phyloP scores from a whole-genome alignment of 2,329 filamentous ascomycete species.

The Cercospora sojina region DNA sequence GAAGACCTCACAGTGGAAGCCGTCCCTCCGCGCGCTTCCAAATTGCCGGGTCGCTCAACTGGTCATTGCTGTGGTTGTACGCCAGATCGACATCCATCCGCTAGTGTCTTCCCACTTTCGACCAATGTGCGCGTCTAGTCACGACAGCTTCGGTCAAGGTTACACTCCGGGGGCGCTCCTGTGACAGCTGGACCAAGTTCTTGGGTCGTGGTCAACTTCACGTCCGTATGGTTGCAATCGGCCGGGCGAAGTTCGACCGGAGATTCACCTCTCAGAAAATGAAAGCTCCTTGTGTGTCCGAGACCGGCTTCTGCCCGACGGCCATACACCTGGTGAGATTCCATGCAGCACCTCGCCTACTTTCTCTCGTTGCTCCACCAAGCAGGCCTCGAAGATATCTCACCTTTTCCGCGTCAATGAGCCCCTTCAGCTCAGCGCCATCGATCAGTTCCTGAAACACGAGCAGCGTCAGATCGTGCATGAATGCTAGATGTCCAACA shows the following conservation, averaged over 20 bases:
- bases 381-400: conserved; percentile 20
- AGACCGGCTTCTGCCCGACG: conserved; percentile 20
- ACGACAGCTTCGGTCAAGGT: conserved; percentile 3
- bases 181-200: not conserved
- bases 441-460: conserved; percentile 29
- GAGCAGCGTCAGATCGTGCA: conserved; percentile 26
- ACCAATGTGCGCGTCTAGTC: conserved; percentile 1
- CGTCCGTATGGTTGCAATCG: not conserved
- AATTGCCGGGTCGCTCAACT: not conserved
- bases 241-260: not conserved
- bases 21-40: not conserved
- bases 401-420: conserved; percentile 21
- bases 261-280: not conserved
- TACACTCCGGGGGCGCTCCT: conserved; percentile 1
- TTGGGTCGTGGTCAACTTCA: not conserved
- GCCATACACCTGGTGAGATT: conserved; percentile 29
- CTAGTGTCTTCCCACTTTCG: not conserved
- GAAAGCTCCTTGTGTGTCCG: conserved; percentile 18
- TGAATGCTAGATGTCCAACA: conserved; percentile 22
- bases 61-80: conserved; percentile 15
- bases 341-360: conserved; percentile 25
- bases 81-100: conserved; percentile 8
- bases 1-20: not conserved
- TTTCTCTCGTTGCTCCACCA: conserved; percentile 25
- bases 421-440: conserved; percentile 22